These are phyloP conservation scores for Tolypocladium album DNA, from an alignment of 2,329 filamentous ascomycete genomes.

Conservation along the genomic window DNA sequence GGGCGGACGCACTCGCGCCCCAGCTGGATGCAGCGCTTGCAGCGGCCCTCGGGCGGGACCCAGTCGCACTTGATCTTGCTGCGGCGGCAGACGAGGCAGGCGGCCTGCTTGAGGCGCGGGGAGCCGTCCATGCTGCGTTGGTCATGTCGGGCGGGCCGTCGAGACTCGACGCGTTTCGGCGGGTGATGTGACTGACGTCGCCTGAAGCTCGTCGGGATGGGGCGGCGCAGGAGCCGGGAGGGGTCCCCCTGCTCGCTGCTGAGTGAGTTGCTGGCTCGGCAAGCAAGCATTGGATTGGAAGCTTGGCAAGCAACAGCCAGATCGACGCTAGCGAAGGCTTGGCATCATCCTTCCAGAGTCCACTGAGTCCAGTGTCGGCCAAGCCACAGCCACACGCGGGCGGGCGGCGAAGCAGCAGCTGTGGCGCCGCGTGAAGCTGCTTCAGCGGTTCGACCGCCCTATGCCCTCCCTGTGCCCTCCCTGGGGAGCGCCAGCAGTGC, in stretches of 20 bases:
- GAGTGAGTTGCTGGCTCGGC: background rate
- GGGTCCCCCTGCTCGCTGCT: background rate
- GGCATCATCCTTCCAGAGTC: background rate
- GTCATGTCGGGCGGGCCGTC: background rate
- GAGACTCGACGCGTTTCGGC: background rate
- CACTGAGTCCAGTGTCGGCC: no score
- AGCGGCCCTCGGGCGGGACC: slow-evolving; percentile 37
- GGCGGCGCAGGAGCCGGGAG: background rate
- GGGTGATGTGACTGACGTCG: background rate
- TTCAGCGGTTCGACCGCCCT: no score
- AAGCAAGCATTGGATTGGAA: background rate
- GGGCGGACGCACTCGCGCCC: slow-evolving; percentile 54
- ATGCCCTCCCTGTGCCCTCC: no score
- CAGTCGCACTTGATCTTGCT: slow-evolving; percentile 61
- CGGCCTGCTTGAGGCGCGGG: slow-evolving; percentile 30
- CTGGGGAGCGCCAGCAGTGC: no score
- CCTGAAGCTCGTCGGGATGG: background rate
- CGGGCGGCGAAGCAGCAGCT: no score
- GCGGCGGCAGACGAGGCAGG: slow-evolving; percentile 52
- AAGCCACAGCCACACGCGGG: background rate
- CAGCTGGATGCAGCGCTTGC: slow-evolving; percentile 50
- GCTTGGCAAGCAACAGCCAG: background rate
- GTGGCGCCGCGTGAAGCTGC: background rate
- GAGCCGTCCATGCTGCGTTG: slow-evolving; percentile 8
- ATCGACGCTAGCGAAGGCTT: background rate